Percentiles rank a stretch among this genome's conserved stretches.
Evolutionary conservation across 352 stramenopile genomes (phyloP).

Genomic region (Globisporangium lucens): DNA sequence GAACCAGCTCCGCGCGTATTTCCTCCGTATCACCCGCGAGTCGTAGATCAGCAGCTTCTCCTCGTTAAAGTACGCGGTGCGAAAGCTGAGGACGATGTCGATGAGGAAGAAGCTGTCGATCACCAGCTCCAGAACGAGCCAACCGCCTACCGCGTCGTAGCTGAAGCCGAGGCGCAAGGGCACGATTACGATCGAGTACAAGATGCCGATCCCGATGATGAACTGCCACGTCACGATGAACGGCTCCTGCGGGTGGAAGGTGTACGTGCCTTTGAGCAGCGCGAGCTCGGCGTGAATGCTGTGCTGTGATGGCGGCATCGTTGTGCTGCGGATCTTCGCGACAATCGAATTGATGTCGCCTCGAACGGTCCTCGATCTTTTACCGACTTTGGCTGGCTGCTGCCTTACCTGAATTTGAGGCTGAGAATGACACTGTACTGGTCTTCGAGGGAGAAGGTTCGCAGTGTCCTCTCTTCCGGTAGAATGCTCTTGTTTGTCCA

Average conservation of each 20-base stretch:
- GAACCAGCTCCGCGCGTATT: slow-evolving; percentile 71
- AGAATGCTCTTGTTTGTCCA: background rate
- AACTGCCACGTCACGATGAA: slow-evolving; percentile 77
- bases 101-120: slow-evolving; percentile 86
- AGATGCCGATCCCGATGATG: slow-evolving; percentile 66
- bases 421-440: background rate
- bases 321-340: slow-evolving; percentile 49
- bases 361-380: background rate
- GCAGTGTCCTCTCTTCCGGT: background rate
- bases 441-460: background rate
- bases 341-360: slow-evolving; percentile 32
- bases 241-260: slow-evolving; percentile 71
- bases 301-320: slow-evolving; percentile 33
- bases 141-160: slow-evolving; percentile 45
- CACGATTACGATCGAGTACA: slow-evolving; percentile 89
- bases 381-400: background rate
- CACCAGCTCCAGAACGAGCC: slow-evolving; percentile 60
- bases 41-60: slow-evolving; percentile 68
- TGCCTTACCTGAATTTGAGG: background rate
- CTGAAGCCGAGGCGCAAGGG: slow-evolving; percentile 88
- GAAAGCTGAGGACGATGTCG: slow-evolving; percentile 87
- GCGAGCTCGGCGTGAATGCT: slow-evolving; percentile 51
- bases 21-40: slow-evolving; percentile 50
- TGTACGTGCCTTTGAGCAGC: slow-evolving; percentile 64
- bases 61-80: slow-evolving; percentile 80